Evolutionary conservation across 805 yeast genomes (phyloP).

Genomic region (Kodamaea nitidulidarum): DNA sequence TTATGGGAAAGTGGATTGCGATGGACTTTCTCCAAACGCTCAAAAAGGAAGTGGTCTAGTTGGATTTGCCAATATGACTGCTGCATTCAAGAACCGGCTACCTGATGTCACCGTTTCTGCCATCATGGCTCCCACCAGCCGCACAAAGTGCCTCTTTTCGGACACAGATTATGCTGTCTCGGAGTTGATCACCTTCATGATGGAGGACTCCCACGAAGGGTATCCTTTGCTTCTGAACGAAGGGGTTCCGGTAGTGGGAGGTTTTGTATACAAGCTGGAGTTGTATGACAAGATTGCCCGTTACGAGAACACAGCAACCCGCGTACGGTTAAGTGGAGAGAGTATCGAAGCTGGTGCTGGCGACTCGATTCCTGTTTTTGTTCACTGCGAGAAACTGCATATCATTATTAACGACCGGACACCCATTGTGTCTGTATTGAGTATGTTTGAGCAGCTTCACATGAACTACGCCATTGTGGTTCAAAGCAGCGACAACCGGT

Average conservation of each 20-base stretch:
- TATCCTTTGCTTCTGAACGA: conserved; percentile 33
- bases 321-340: conserved; percentile 12
- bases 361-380: neutral
- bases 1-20: neutral
- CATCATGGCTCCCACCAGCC: conserved; percentile 29
- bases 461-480: conserved; percentile 32
- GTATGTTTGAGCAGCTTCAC: conserved; percentile 36
- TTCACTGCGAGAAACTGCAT: conserved; percentile 18
- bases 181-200: conserved; percentile 17
- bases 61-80: conserved; percentile 27
- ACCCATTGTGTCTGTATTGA: conserved; percentile 30
- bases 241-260: conserved; percentile 25
- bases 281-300: conserved; percentile 12
- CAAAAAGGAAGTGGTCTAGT: conserved; percentile 40
- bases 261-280: conserved; percentile 32
- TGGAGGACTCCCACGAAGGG: conserved; percentile 39
- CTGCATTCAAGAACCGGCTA: conserved; percentile 23
- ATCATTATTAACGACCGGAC: conserved; percentile 27
- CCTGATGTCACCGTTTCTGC: conserved; percentile 28
- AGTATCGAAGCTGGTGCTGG: neutral
- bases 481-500: conserved; percentile 12
- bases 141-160: conserved; percentile 27
- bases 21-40: conserved; percentile 16
- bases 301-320: conserved; percentile 4
- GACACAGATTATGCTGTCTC: conserved; percentile 21